These are phyloP conservation scores for Cryptosporidium felis DNA, from an alignment of 169 alveolate species.

Conservation along the genomic window DNA sequence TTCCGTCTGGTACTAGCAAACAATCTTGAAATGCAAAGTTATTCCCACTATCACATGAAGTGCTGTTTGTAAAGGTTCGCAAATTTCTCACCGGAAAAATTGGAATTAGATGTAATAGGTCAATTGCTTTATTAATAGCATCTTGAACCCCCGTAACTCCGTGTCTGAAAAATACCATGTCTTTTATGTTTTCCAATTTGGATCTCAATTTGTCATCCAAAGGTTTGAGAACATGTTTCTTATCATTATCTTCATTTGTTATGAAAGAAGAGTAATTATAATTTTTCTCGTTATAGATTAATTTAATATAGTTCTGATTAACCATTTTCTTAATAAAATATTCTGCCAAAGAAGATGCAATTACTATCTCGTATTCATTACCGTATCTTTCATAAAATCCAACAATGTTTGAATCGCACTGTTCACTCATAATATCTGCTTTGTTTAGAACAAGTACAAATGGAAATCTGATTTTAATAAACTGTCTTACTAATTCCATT, in stretches of 20 bases:
- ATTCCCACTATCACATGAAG: slow-evolving; percentile 65
- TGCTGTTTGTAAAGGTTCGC: slow-evolving; percentile 35
- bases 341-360: slow-evolving; percentile 66
- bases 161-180: slow-evolving; percentile 79
- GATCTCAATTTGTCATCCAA: slow-evolving; percentile 75
- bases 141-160: slow-evolving; percentile 80
- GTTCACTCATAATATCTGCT: slow-evolving; percentile 75
- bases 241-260: slow-evolving; percentile 66
- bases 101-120: slow-evolving; percentile 74
- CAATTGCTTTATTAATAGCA: slow-evolving; percentile 78
- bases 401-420: slow-evolving; percentile 36
- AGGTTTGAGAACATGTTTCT: slow-evolving; percentile 66
- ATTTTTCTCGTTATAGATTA: not conserved
- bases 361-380: slow-evolving; percentile 12
- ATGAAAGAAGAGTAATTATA: slow-evolving; percentile 34
- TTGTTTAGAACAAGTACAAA: slow-evolving; percentile 80
- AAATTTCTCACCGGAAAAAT: slow-evolving; percentile 78
- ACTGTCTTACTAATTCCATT: slow-evolving; percentile 56
- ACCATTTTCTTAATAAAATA: slow-evolving; percentile 59
- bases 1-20: slow-evolving; percentile 77
- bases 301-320: slow-evolving; percentile 25
- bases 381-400: slow-evolving; percentile 44
- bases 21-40: slow-evolving; percentile 77
- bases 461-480: slow-evolving; percentile 77
- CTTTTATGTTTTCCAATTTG: slow-evolving; percentile 76